Evolutionary conservation across 2,329 filamentous ascomycete genomes (phyloP).

Genomic region (Sporothrix sp.): DNA sequence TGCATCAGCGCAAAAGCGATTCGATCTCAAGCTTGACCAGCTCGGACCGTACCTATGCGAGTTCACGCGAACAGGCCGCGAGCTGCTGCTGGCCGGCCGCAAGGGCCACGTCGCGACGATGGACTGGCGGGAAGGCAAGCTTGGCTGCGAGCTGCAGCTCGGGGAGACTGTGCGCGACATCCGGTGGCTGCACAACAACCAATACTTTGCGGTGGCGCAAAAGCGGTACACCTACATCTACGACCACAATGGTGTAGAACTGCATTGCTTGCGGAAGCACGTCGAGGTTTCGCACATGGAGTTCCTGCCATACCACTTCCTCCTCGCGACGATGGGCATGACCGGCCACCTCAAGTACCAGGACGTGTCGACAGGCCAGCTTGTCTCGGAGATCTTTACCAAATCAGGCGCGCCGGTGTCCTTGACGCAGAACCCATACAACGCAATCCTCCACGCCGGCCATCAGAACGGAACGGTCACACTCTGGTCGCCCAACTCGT

Average conservation of each 20-base stretch:
- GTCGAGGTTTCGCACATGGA: slow-evolving; percentile 88
- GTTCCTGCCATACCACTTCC: slow-evolving; percentile 92
- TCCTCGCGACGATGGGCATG: slow-evolving; percentile 75
- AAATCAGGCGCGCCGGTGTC: slow-evolving; percentile 75
- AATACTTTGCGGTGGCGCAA: slow-evolving; percentile 89
- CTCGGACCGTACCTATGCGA: slow-evolving; percentile 83
- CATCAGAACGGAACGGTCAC: slow-evolving; percentile 94
- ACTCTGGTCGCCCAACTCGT: slow-evolving; percentile 88
- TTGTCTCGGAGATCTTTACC: slow-evolving; percentile 78
- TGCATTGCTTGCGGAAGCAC: slow-evolving; percentile 85
- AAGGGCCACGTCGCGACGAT: slow-evolving; percentile 95
- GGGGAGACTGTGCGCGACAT: slow-evolving; percentile 84
- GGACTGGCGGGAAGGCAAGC: slow-evolving; percentile 88
- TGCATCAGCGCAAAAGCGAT: slow-evolving; percentile 84
- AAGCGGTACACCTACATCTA: slow-evolving; percentile 98
- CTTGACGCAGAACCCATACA: slow-evolving; percentile 80
- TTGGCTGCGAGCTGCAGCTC: slow-evolving; percentile 79
- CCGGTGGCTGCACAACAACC: slow-evolving; percentile 89
- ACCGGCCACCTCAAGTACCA: slow-evolving; percentile 86
- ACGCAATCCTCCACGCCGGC: slow-evolving; percentile 83
- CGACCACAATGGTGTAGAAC: slow-evolving; percentile 78
- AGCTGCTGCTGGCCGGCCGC: slow-evolving; percentile 73
- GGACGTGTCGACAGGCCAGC: slow-evolving; percentile 85
- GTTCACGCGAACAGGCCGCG: slow-evolving; percentile 81
- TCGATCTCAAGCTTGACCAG: slow-evolving; percentile 74